Conservation (phyloP, 129 eudicot genomes). For the Deinandra increscens region DNA sequence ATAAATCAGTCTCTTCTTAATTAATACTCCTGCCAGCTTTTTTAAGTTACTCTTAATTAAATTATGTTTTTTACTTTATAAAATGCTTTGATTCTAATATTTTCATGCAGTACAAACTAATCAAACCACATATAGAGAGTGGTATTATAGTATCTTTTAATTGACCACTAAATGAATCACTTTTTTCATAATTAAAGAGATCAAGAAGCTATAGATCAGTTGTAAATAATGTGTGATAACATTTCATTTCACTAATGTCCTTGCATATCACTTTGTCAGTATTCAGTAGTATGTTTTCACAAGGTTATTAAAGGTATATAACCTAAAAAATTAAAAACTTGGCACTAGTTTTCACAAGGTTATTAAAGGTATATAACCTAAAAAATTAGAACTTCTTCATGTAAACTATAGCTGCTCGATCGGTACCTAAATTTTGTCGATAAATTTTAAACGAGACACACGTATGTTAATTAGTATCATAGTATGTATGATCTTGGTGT, state of each 20-base stretch:
- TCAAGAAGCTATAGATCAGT: too few species aligned
- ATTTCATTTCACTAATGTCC: not conserved
- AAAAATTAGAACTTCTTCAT: not conserved
- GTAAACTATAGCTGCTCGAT: slow-evolving; percentile 13
- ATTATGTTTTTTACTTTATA: not conserved
- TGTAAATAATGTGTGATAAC: too few species aligned
- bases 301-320: not conserved
- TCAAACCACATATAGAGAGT: too few species aligned
- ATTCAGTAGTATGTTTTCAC: not conserved
- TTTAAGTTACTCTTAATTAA: not conserved
- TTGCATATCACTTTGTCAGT: not conserved
- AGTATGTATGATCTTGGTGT: slow-evolving; percentile 18
- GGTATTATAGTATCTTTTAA: too few species aligned
- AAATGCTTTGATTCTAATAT: not conserved
- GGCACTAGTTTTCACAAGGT: not conserved
- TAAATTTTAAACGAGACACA: slow-evolving; percentile 12
- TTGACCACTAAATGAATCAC: too few species aligned
- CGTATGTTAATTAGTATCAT: too few species aligned
- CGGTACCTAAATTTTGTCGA: slow-evolving; percentile 26
- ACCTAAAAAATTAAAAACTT: not conserved
- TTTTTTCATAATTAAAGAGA: too few species aligned
- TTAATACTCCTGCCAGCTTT: not conserved
- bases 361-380: not conserved
- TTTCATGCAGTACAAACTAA: too few species aligned
- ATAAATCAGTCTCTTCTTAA: not conserved